Evolutionary conservation across 1,284 basidiomycete species (phyloP), one percentile per base, ranked within the genome.

Genomic region (Ceratorhiza oryzae-sativae): DNA sequence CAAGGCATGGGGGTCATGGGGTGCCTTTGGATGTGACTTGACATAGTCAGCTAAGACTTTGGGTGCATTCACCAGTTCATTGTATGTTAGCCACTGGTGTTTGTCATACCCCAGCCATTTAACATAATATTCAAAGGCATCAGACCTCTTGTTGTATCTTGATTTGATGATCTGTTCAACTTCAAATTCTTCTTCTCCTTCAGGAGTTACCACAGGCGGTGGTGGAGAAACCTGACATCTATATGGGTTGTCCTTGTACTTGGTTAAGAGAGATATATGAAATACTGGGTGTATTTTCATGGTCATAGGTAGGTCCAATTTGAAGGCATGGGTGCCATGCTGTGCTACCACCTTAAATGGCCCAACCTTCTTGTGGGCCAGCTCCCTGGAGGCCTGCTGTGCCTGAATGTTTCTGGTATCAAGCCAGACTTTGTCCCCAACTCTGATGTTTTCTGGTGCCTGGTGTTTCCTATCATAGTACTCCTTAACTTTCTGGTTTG

Each of bases 271-370:
- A 32, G 27, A 49, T 9, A 76, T 72, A 61, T 81, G 78, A 73
- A 80, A 80, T 13, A 79, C 77, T 3, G 75, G 70, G 63, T 81
- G 80, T 4, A 79, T 73, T 32, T 68, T 36, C 68, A 75, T 60
- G 27, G 73, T 30, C 5, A 51, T 3, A 1, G 36, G 36, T 13
- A 39, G 36, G 13, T 39, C 36, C 27, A 10, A 1, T 20, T n/a
- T 18, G 20, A 39, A 2, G 2, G 25, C 20, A 49, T 32, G 13
- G 32, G 45, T 25, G 4, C 27, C 8, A 8, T 42, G 0, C 34
- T 39, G 36, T 39, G 41, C 30, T 53, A 51, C 8, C 39, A 79
- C 61, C 1, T 30, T 68, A 74, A 71, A 79, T 0, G 77, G 78
- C 3, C 78, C 78, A 1, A 75, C 27, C 18, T 46, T 62, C 4